Base-by-base conservation (phyloP, 1,284 basidiomycete species). In the Thecaphora thlaspeos region DNA sequence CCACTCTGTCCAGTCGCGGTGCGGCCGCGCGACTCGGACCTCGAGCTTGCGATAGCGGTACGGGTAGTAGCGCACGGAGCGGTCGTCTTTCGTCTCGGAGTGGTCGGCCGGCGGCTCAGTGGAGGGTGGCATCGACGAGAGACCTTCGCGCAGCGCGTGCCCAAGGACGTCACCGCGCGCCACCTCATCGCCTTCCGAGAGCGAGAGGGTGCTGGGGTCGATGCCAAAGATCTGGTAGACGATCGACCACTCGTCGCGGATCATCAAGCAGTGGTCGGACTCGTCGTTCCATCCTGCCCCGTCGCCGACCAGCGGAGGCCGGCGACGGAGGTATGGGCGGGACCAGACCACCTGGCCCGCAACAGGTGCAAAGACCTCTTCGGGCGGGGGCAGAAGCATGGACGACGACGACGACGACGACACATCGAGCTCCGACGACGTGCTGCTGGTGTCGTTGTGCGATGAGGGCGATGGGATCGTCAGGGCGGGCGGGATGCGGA, bases 141-240 rank as follows among this genome's bases (percentile, higher is more conserved):
- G 44, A 2, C 59, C 56, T 37, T 51, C 51, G 12, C 55, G 39
- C 5, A 59, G 36, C 5, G 68, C 63, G 24, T 55, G 51, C 2
- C 68, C 72, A 2, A 75, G 38, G 10, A 71, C 60, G 3, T 65
- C 47, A 14, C 72, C 72, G 1, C 51, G 51, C 11, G 55, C 26
- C n/a, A 73, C 65, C 7, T 42, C 44, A 11, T 71, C 61, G 23
- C 68, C 70, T 15, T 58, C 61, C 2, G 21, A 18, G 0, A 63
- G 43, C 3, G 17, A 34, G 18, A 68, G 46, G 0, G 48, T 61
- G 2, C 42, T 21, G 2, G 41, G 42, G 14, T 67, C 64, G 2
- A 75, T 36, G 11, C 72, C 68, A 40, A 69, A 65, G 37, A 73
- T 53, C 48, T 73, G 70, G 36, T 66, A 68, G 0, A 75, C 70